Percentiles rank a stretch among this genome's conserved stretches.
These are phyloP conservation scores for Penicillium alfredii DNA, from an alignment of 495 filamentous ascomycete genomes.

Conservation along the genomic window DNA sequence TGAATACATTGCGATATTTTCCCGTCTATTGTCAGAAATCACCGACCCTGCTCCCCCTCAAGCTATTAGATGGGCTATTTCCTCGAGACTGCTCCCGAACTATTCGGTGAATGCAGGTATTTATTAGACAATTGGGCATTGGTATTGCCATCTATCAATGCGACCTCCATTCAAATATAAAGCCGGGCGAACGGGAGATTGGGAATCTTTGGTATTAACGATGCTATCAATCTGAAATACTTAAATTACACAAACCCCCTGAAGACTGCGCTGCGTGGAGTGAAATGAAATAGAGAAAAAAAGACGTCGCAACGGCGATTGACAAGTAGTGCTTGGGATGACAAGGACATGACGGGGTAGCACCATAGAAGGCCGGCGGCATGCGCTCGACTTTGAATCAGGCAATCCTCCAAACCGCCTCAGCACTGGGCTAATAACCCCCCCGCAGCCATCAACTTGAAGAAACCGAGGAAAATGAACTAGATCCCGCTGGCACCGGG, in stretches of 20 bases:
- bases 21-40: too few relatives aligned
- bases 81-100: too few relatives aligned
- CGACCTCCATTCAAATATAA: too few relatives aligned
- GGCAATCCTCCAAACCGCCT: too few relatives aligned
- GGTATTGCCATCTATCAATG: too few relatives aligned
- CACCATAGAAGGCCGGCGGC: too few relatives aligned
- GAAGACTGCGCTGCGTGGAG: constrained; percentile 26
- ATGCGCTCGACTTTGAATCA: too few relatives aligned
- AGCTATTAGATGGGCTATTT: too few relatives aligned
- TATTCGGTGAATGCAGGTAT: too few relatives aligned
- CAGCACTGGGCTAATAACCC: constrained; percentile 5
- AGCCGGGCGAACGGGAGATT: too few relatives aligned
- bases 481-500: constrained; percentile 61
- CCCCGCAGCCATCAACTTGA: constrained; percentile 1
- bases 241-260: constrained; percentile 27
- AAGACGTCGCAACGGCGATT: constrained; percentile 17
- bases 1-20: constrained; percentile 9
- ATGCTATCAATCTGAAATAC: constrained; percentile 21
- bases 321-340: constrained; percentile 10
- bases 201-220: constrained; percentile 23
- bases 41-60: too few relatives aligned
- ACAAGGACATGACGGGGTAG: constrained; percentile 10
- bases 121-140: too few relatives aligned
- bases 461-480: constrained; percentile 3
- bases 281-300: constrained; percentile 24